Conservation (phyloP, 2,329 filamentous ascomycete species). For the Trichophyton mentagrophytes region DNA sequence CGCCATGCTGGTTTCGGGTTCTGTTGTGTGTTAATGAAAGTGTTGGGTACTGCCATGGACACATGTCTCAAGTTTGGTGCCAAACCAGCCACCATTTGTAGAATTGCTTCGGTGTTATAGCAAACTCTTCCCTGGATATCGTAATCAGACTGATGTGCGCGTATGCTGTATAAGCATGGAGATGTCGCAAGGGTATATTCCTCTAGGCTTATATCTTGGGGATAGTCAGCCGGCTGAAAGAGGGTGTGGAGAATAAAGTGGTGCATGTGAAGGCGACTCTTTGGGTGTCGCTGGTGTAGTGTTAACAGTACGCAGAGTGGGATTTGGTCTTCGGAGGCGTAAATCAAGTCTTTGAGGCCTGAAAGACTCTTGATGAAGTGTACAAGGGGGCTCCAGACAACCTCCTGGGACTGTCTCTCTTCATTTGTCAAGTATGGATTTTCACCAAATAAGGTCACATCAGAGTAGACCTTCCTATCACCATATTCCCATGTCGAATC, state of each 20-base stretch:
- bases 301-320: neutral
- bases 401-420: neutral
- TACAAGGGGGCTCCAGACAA: neutral
- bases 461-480: neutral
- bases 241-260: neutral
- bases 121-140: neutral
- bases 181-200: neutral
- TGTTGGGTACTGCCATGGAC: neutral
- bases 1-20: neutral
- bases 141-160: neutral
- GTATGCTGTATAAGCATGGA: neutral
- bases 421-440: neutral
- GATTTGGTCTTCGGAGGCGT: neutral
- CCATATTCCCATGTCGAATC: neutral
- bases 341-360: neutral
- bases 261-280: neutral
- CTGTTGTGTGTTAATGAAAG: neutral
- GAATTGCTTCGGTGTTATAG: neutral
- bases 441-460: neutral
- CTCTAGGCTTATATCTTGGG: neutral
- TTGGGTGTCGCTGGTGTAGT: neutral
- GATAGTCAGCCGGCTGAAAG: neutral
- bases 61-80: neutral
- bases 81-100: neutral
- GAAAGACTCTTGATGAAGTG: neutral